Evolutionary conservation across 768 basidiomycete species (phyloP).

Genomic region (Phylloporus sp.): DNA sequence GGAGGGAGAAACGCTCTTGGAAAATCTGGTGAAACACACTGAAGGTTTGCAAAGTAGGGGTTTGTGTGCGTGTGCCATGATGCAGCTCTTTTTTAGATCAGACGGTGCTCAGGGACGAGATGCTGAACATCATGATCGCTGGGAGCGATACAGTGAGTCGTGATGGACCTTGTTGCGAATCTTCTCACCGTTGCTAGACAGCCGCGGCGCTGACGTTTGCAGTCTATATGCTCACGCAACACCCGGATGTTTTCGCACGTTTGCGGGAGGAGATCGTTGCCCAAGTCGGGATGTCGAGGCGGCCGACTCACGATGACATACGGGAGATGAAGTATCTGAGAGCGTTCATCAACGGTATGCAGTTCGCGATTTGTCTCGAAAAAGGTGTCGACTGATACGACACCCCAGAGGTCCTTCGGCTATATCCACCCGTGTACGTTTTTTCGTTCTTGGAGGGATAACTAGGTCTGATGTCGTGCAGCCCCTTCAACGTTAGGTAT

Average conservation of each 20-base stretch:
- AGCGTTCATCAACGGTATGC: conserved; percentile 59
- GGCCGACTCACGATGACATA: conserved; percentile 53
- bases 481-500: conserved; percentile 23
- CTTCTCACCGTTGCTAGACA: conserved; percentile 20
- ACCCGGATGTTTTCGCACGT: conserved; percentile 43
- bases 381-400: not conserved
- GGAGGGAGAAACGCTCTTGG: conserved; percentile 44
- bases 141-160: conserved; percentile 41
- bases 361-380: not conserved
- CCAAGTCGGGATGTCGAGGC: conserved; percentile 43
- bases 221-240: conserved; percentile 45
- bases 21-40: conserved; percentile 51
- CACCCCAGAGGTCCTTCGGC: conserved; percentile 27
- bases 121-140: conserved; percentile 28
- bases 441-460: not conserved
- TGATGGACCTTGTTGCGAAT: not conserved
- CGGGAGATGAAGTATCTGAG: conserved; percentile 58
- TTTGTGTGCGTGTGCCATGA: conserved; percentile 2
- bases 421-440: conserved; percentile 30
- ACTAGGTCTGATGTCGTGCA: conserved; percentile 8
- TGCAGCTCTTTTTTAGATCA: conserved; percentile 16
- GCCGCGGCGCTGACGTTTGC: conserved; percentile 32
- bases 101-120: conserved; percentile 23
- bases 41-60: conserved; percentile 33
- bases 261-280: conserved; percentile 53